Evolutionary conservation across 2,329 filamentous ascomycete species (phyloP).

Genomic region (Colletotrichum simmondsii): DNA sequence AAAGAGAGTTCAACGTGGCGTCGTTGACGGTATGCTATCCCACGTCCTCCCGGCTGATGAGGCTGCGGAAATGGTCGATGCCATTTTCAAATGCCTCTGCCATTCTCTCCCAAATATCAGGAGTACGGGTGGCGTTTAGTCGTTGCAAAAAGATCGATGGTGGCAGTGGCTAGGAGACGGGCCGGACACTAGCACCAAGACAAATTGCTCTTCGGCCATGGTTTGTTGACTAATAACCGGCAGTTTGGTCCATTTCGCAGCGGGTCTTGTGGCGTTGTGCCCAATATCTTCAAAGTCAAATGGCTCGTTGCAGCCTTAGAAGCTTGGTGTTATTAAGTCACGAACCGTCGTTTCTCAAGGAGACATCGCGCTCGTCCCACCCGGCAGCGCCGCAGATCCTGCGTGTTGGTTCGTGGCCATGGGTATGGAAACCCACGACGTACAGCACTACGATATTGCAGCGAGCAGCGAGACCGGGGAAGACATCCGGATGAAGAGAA

Average conservation of each 20-base stretch:
- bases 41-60: background rate
- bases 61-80: background rate
- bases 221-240: constrained; percentile 2
- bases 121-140: constrained; percentile 16
- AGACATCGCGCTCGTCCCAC: background rate
- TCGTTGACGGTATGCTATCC: background rate
- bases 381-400: constrained; percentile 3
- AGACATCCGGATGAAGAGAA: background rate
- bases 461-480: constrained; percentile 2
- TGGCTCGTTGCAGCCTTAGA: background rate
- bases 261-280: background rate
- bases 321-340: background rate
- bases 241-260: background rate
- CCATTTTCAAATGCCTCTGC: background rate
- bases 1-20: background rate
- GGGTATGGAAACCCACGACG: background rate
- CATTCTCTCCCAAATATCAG: constrained; percentile 6
- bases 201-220: background rate
- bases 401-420: constrained; percentile 10
- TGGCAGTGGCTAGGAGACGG: constrained; percentile 12
- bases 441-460: background rate
- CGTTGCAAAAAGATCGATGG: constrained; percentile 6
- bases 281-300: background rate
- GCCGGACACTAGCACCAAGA: constrained; percentile 10
- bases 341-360: background rate